Conservation (phyloP, 495 filamentous ascomycete species). For the Bryoglossum gracile region DNA sequence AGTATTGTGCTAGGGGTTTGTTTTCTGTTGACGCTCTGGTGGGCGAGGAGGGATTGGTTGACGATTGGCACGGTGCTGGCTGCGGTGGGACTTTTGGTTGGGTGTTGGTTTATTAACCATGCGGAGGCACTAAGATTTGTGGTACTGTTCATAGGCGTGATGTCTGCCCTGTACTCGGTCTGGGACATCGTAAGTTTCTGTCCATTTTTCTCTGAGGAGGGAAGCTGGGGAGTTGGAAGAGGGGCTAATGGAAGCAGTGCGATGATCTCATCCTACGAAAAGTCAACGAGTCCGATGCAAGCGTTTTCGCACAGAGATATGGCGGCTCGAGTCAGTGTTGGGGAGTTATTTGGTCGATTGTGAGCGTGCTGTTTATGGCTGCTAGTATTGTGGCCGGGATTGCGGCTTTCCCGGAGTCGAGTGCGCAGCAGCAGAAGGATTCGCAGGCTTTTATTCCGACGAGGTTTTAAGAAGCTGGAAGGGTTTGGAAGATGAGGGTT, state of each 20-base stretch:
- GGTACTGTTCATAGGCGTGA: slow-evolving; percentile 76
- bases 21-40: slow-evolving; percentile 72
- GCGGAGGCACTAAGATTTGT: slow-evolving; percentile 66
- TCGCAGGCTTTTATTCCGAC: slow-evolving; percentile 54
- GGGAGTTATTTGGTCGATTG: slow-evolving; percentile 71
- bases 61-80: slow-evolving; percentile 62
- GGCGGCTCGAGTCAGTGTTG: slow-evolving; percentile 76
- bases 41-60: slow-evolving; percentile 70
- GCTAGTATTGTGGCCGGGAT: slow-evolving; percentile 64
- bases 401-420: slow-evolving; percentile 65
- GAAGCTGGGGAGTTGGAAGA: too few relatives aligned
- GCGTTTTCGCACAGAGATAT: slow-evolving; percentile 69
- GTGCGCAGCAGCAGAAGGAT: slow-evolving; percentile 58
- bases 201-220: background rate
- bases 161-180: slow-evolving; percentile 68
- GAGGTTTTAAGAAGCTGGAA: too few relatives aligned
- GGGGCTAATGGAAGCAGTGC: too few relatives aligned
- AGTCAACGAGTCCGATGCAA: slow-evolving; percentile 75
- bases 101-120: slow-evolving; percentile 73
- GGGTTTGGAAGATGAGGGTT: too few relatives aligned
- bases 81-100: slow-evolving; percentile 63
- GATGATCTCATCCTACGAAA: slow-evolving; percentile 79
- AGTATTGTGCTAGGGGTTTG: slow-evolving; percentile 65
- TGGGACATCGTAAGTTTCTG: slow-evolving; percentile 67
- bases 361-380: slow-evolving; percentile 63